phyloP scores from a whole-genome alignment of 176 grass and related monocot species.

The Bromus sterilis region DNA sequence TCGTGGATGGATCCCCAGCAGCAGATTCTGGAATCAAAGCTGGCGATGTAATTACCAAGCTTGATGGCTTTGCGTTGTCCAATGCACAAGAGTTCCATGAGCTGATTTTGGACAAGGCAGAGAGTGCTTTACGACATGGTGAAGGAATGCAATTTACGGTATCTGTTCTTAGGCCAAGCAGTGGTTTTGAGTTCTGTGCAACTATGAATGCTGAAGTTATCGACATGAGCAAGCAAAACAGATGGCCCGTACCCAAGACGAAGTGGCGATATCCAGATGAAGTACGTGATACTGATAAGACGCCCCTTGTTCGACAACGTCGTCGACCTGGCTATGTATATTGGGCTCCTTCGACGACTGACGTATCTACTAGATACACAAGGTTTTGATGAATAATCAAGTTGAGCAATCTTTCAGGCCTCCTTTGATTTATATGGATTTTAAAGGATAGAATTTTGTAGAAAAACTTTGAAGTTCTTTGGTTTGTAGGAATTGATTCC shows the following conservation, averaged over 20 bases:
- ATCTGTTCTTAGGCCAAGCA: not conserved
- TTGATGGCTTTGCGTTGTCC: not conserved
- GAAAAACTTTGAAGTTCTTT: too few relatives aligned
- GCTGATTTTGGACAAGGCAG: constrained; percentile 10
- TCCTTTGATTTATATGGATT: too few relatives aligned
- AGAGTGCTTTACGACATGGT: not conserved
- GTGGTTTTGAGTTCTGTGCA: not conserved
- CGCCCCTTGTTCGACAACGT: too few relatives aligned
- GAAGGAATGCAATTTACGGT: not conserved
- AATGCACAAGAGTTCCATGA: not conserved
- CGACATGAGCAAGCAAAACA: not conserved
- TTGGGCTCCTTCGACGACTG: too few relatives aligned
- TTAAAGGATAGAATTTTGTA: too few relatives aligned
- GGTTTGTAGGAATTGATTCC: too few relatives aligned
- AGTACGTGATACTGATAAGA: not conserved
- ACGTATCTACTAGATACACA: too few relatives aligned
- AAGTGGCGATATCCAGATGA: not conserved
- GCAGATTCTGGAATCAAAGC: not conserved
- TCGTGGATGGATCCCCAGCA: not conserved
- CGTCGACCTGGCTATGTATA: too few relatives aligned
- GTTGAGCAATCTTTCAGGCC: too few relatives aligned
- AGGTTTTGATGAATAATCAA: too few relatives aligned
- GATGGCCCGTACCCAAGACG: not conserved
- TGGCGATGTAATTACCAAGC: not conserved
- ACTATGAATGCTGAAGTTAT: not conserved